These are phyloP conservation scores for Xylariaceae sp. DNA, from an alignment of 2,329 filamentous ascomycete species.

Conservation along the genomic window DNA sequence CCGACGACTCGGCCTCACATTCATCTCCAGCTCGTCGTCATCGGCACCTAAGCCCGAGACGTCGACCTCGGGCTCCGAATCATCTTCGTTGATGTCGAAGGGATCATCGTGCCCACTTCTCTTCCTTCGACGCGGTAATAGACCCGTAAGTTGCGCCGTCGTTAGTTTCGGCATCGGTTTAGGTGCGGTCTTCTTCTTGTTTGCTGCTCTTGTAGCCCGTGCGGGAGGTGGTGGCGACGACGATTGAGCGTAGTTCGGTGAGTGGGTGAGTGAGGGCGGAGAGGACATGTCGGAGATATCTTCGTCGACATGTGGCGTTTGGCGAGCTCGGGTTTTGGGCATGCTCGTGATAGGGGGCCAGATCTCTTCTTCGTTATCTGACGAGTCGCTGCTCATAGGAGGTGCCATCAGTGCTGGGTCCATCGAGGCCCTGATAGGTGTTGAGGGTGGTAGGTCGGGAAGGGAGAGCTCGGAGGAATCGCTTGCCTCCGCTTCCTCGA, in stretches of 20 bases:
- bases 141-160: conserved; percentile 50
- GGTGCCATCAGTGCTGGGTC: conserved; percentile 51
- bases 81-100: conserved; percentile 37
- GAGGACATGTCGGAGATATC: conserved; percentile 56
- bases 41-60: conserved; percentile 45
- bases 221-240: conserved; percentile 29
- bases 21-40: conserved; percentile 54
- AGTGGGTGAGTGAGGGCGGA: conserved; percentile 63
- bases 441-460: conserved; percentile 24
- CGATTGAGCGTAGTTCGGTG: conserved; percentile 49
- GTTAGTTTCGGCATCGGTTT: conserved; percentile 43
- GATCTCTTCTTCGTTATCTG: conserved; percentile 38
- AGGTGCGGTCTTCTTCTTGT: conserved; percentile 31
- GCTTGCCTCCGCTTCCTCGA: conserved; percentile 23
- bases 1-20: conserved; percentile 34
- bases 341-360: conserved; percentile 53
- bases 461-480: conserved; percentile 22
- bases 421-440: conserved; percentile 35
- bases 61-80: conserved; percentile 46
- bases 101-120: conserved; percentile 37
- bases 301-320: conserved; percentile 37
- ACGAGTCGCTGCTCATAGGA: conserved; percentile 50
- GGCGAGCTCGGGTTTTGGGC: conserved; percentile 39
- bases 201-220: conserved; percentile 25
- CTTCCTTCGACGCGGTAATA: conserved; percentile 51